Percentiles rank a stretch among this genome's conserved stretches.
These are phyloP conservation scores for Eucalyptus cloeziana DNA, from an alignment of 345 rosid genomes.

Conservation along the genomic window DNA sequence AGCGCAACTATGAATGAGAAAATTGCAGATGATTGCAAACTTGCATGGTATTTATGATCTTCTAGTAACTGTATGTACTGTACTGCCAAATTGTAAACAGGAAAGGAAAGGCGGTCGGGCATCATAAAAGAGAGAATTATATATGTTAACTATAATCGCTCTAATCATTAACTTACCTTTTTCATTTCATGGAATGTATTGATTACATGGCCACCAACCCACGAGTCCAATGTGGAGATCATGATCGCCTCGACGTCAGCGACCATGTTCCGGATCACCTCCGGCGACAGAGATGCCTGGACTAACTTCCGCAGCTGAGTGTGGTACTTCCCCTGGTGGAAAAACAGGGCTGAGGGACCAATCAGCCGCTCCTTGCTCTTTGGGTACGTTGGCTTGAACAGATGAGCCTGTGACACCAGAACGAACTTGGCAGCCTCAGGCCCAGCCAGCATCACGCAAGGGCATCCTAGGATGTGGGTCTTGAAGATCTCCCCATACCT, in stretches of 20 bases:
- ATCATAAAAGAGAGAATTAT: background rate
- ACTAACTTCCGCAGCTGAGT: constrained; percentile 54
- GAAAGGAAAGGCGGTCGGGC: background rate
- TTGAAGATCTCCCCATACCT: constrained; percentile 93
- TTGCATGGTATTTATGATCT: background rate
- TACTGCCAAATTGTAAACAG: background rate
- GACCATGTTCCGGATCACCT: constrained; percentile 43
- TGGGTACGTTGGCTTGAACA: constrained; percentile 92
- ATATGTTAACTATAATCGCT: background rate
- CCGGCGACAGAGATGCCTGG: constrained; percentile 46
- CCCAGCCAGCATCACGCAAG: constrained; percentile 84
- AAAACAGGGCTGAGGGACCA: constrained; percentile 78
- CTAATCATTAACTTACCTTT: background rate
- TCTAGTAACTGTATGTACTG: background rate
- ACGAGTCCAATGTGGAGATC: constrained; percentile 32
- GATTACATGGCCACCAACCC: constrained; percentile 34
- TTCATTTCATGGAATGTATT: constrained; percentile 45
- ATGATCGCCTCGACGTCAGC: constrained; percentile 40
- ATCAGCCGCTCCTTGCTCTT: constrained; percentile 79
- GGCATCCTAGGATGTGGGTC: constrained; percentile 83
- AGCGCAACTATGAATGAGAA: background rate
- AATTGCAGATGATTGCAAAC: background rate
- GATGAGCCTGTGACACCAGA: constrained; percentile 49
- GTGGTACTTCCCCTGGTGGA: constrained; percentile 86
- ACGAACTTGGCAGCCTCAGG: constrained; percentile 84